A percentile compares a stretch with the other conserved stretches of the same genome.
These are phyloP conservation scores for Pythium phragmitis DNA, from an alignment of 352 stramenopile species.

Conservation along the genomic window DNA sequence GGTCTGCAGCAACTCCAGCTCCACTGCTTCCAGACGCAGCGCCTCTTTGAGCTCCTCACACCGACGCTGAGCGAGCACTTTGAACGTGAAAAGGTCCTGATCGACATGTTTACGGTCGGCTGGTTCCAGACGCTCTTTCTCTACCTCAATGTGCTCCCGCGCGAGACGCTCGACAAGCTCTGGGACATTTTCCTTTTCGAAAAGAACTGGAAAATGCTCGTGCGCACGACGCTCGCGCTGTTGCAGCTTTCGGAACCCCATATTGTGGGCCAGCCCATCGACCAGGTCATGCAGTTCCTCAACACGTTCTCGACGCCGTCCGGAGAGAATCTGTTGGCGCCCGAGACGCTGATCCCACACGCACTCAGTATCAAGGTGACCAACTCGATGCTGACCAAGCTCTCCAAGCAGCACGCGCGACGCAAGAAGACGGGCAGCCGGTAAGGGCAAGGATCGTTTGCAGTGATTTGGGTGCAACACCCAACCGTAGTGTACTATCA, in stretches of 20 bases:
- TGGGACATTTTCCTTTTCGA: conserved; percentile 88
- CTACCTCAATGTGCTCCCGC: conserved; percentile 81
- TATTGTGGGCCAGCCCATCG: conserved; percentile 67
- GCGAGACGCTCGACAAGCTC: conserved; percentile 68
- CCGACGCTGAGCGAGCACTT: conserved; percentile 71
- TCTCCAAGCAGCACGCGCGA: conserved; percentile 67
- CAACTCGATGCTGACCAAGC: conserved; percentile 68
- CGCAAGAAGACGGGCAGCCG: conserved; percentile 38
- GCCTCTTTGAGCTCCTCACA: conserved; percentile 56
- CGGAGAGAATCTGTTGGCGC: conserved; percentile 55
- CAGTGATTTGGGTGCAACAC: no score
- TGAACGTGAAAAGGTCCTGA: conserved; percentile 69
- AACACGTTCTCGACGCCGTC: conserved; percentile 68
- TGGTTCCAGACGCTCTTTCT: conserved; percentile 90
- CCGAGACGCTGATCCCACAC: conserved; percentile 38
- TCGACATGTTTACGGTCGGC: conserved; percentile 87
- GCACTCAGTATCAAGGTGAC: conserved; percentile 78
- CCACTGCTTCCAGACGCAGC: conserved; percentile 81
- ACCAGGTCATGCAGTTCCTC: conserved; percentile 87
- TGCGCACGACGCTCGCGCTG: conserved; percentile 67
- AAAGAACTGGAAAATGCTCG: conserved; percentile 85
- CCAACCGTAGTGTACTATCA: conserved; percentile 8
- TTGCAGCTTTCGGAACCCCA: conserved; percentile 63
- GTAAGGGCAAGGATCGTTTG: conserved; percentile 5
- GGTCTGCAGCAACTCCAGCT: conserved; percentile 69